Conservation (phyloP, 164 flowering plant species). For the Nymphaea colorata region DNA sequence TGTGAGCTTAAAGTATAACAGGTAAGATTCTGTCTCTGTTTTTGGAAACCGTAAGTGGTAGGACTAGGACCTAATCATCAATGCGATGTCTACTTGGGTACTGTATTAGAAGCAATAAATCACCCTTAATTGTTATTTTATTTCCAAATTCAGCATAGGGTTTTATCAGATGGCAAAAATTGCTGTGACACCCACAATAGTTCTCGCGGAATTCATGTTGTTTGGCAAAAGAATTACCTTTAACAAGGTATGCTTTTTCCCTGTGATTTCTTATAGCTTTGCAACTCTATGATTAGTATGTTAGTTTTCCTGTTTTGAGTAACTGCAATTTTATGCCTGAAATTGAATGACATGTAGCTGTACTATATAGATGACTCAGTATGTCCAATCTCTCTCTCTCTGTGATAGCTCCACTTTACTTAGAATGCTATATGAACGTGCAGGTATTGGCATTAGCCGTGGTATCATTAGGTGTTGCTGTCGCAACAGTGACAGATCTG, state of each 20-base stretch:
- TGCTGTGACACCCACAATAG: conserved; percentile 79
- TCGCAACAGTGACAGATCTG: conserved; percentile 80
- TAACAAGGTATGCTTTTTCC: conserved; percentile 33
- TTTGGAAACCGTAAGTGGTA: not conserved
- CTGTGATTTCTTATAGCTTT: no score
- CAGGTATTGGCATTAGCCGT: conserved; percentile 57
- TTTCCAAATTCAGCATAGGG: conserved; percentile 45
- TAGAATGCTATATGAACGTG: conserved; percentile 1
- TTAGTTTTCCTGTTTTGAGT: no score
- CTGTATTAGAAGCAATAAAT: not conserved
- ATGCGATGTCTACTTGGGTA: not conserved
- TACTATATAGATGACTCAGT: no score
- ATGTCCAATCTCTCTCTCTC: no score
- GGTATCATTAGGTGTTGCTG: conserved; percentile 68
- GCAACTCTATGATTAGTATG: no score
- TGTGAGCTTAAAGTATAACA: conserved; percentile 63
- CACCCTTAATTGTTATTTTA: not conserved
- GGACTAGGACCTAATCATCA: not conserved
- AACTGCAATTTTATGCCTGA: no score
- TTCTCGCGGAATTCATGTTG: conserved; percentile 60
- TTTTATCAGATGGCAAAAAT: conserved; percentile 92
- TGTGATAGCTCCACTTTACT: not conserved
- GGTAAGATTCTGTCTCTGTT: conserved; percentile 14
- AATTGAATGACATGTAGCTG: no score
- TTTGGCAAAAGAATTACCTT: conserved; percentile 43